Base-by-base conservation (phyloP, 2,329 filamentous ascomycete genomes). In the Cercospora janseana region DNA sequence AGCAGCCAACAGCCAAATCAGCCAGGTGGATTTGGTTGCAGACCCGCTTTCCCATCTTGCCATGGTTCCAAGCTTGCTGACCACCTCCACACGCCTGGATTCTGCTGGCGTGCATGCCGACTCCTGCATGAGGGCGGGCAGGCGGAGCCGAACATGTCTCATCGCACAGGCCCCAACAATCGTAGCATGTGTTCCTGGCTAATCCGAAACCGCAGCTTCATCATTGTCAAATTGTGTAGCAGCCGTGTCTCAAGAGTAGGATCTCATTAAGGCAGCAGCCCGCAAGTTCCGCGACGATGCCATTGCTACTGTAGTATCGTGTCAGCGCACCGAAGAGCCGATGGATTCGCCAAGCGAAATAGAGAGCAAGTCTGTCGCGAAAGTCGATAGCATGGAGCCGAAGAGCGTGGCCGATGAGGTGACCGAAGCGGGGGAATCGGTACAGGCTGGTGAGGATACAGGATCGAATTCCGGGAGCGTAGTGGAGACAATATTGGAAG, bases 121-220 rank as follows among this genome's bases (percentile, higher is more conserved):
- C 35, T 20, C 21, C 23, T 24, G 21, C 35, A 26, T n/a, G 34
- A 23, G 20, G 26, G 21, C 35, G 35, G 35, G 26, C 20, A 40
- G 35, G 35, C 35, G 35, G 35, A 40, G 35, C 35, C 35, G 35
- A 40, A 40, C 35, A 26, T n/a, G n/a, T n/a, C 21, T 40, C 35
- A 40, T 40, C 35, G 16, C 35, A 40, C 35, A 40, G 35, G 12
- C 35, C 26, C 35, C 26, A 24, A 23, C n/a, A 40, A 15, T n/a
- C n/a, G 20, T 40, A 23, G 12, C 21, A 6, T 24, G 20, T 40
- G 35, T 40, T 26, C 35, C 35, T 40, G 35, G 35, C n/a, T 15
- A 26, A 40, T 40, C 12, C 26, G 35, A 40, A 40, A 40, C 35
- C 23, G 21, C 21, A 24, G 23, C 21, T 6, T 40, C 35, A 23